phyloP scores from a whole-genome alignment of 148 eudicot species.

The Dianthus caryophyllus region DNA sequence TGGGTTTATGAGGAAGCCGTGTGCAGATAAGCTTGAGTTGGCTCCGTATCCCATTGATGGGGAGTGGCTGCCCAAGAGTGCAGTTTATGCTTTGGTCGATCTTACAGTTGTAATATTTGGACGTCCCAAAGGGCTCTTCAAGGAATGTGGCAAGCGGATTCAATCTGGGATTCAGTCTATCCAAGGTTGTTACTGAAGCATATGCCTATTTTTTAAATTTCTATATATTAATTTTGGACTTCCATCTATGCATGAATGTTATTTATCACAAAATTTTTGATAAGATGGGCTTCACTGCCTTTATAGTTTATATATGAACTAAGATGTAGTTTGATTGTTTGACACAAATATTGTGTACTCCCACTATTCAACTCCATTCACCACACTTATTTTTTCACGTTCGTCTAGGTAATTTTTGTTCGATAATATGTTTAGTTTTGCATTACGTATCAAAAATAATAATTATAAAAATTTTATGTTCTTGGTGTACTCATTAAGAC shows the following conservation, averaged over 20 bases:
- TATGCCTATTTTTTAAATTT: background rate
- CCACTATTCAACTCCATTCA: no score
- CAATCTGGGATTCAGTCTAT: conserved; percentile 72
- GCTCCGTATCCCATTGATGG: conserved; percentile 95
- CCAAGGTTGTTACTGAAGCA: conserved; percentile 36
- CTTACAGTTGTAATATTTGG: conserved; percentile 73
- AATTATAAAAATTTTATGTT: no score
- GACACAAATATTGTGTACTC: no score
- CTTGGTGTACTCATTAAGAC: no score
- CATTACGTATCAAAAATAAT: no score
- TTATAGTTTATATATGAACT: no score
- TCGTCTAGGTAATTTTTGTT: no score
- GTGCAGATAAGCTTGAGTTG: conserved; percentile 67
- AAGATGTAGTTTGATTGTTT: no score
- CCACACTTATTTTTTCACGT: no score
- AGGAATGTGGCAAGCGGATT: conserved; percentile 85
- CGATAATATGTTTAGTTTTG: no score
- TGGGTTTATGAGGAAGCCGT: conserved; percentile 57
- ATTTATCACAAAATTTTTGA: background rate
- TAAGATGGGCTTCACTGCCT: background rate
- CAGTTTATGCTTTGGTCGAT: conserved; percentile 85
- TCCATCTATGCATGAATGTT: background rate
- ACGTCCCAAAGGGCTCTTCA: conserved; percentile 90
- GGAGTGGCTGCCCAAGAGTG: conserved; percentile 96
- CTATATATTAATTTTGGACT: background rate